phyloP scores from a whole-genome alignment of 2,329 filamentous ascomycete genomes.

The Aspergillus candidus region DNA sequence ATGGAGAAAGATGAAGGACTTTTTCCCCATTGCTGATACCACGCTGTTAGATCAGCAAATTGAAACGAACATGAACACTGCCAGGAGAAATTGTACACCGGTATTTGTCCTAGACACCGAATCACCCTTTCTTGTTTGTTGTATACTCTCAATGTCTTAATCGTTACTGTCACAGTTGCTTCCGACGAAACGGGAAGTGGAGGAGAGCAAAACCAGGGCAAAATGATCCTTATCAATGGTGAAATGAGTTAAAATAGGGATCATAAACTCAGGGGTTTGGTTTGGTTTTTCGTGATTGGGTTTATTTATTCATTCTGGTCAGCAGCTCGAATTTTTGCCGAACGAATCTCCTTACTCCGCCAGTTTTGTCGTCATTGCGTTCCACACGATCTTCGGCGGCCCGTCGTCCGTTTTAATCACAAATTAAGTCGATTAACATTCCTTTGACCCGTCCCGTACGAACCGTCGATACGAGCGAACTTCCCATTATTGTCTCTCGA shows the following conservation, averaged over 20 bases:
- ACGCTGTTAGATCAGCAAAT: no score
- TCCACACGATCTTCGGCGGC: slow-evolving; percentile 18
- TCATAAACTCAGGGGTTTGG: not conserved
- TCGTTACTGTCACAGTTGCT: no score
- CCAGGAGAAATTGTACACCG: not conserved
- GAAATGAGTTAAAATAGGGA: no score
- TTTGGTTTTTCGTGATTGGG: slow-evolving; percentile 14
- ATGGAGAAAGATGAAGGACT: no score
- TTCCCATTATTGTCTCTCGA: slow-evolving; percentile 5
- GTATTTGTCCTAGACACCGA: slow-evolving; percentile 3
- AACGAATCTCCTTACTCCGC: slow-evolving; percentile 16
- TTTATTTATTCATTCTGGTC: slow-evolving; percentile 21
- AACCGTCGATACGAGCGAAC: slow-evolving; percentile 12
- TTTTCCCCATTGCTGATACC: no score
- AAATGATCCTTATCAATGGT: no score
- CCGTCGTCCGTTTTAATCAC: slow-evolving; percentile 19
- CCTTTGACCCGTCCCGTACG: slow-evolving; percentile 13
- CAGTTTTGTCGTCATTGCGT: slow-evolving; percentile 19
- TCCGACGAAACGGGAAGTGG: no score
- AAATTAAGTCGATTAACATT: slow-evolving; percentile 20
- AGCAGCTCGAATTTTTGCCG: slow-evolving; percentile 23
- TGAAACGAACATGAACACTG: not conserved
- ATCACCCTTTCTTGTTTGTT: not conserved
- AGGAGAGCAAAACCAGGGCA: no score
- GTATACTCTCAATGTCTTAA: no score